Conservation (phyloP, 768 basidiomycete species). For the Pisolithus orientalis region DNA sequence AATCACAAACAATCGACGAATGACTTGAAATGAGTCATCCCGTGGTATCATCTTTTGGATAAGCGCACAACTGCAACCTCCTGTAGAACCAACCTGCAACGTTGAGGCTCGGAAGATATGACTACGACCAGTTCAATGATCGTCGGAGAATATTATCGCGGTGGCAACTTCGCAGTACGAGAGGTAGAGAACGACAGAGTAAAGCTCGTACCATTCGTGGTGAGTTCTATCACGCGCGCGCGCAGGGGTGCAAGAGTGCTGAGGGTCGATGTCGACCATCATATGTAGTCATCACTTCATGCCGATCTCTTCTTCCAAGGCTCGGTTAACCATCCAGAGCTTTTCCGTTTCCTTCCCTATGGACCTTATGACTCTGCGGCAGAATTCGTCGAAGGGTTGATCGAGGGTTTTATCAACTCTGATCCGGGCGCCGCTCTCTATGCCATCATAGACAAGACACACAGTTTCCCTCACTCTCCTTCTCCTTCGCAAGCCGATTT, state of each 20-base stretch:
- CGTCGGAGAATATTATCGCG: too few species aligned
- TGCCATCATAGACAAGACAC: constrained; percentile 46
- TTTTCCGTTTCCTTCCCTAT: constrained; percentile 42
- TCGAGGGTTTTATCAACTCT: constrained; percentile 31
- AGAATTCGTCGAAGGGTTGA: constrained; percentile 29
- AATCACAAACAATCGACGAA: too few species aligned
- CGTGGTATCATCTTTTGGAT: too few species aligned
- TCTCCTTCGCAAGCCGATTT: constrained; percentile 20
- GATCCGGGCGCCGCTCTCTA: constrained; percentile 34
- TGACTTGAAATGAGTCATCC: too few species aligned
- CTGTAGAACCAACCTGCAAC: too few species aligned
- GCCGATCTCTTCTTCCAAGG: constrained; percentile 30
- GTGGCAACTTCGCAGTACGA: constrained; percentile 31
- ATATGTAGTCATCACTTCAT: constrained; percentile 37
- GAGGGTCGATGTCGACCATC: neutral
- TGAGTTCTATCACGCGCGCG: neutral
- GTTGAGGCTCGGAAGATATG: too few species aligned
- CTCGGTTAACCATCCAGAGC: constrained; percentile 27
- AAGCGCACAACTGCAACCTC: too few species aligned
- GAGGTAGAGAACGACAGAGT: constrained; percentile 41
- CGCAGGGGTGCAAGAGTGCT: neutral
- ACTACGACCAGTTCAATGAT: too few species aligned
- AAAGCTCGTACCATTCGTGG: constrained; percentile 41
- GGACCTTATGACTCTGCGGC: constrained; percentile 37
- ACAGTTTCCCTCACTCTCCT: neutral